Conservation (phyloP, 257 asterid genomes). For the Misopates orontium region DNA sequence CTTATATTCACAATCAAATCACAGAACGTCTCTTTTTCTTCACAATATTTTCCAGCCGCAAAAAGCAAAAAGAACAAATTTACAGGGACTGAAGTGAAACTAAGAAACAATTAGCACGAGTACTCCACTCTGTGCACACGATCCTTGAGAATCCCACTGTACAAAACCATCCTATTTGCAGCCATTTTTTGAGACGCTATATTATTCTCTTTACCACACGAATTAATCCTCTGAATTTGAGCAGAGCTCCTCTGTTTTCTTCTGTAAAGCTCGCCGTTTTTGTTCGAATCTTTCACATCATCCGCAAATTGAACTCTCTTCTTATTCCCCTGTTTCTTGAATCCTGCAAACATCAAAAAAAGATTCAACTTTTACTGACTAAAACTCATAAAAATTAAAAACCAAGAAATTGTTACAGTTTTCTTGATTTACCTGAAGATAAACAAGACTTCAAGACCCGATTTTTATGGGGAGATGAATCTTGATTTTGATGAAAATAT, state of each 20-base stretch:
- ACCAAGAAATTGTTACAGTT: background rate
- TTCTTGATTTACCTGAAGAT: constrained; percentile 47
- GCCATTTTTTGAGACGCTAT: constrained; percentile 47
- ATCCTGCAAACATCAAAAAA: constrained; percentile 23
- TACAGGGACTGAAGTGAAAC: background rate
- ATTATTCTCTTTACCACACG: constrained; percentile 37
- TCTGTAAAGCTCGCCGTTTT: constrained; percentile 58
- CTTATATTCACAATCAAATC: constrained; percentile 25
- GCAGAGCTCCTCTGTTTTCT: constrained; percentile 23
- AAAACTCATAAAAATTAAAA: background rate
- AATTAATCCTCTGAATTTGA: constrained; percentile 10
- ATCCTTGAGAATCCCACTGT: constrained; percentile 63
- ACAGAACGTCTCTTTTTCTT: background rate
- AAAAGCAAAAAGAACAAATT: background rate
- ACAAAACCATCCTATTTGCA: constrained; percentile 62
- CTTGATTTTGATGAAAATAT: constrained; percentile 31
- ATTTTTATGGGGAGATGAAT: constrained; percentile 6
- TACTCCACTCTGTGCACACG: constrained; percentile 47
- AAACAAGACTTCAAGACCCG: constrained; percentile 53
- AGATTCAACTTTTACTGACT: background rate
- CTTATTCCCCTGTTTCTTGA: constrained; percentile 41
- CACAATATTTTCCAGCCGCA: constrained; percentile 7
- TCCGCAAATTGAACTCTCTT: constrained; percentile 70
- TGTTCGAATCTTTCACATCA: constrained; percentile 62
- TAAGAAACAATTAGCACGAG: constrained; percentile 38